These are phyloP conservation scores for Skeletonema tropicum DNA, from an alignment of 108 stramenopile species.

Conservation along the genomic window DNA sequence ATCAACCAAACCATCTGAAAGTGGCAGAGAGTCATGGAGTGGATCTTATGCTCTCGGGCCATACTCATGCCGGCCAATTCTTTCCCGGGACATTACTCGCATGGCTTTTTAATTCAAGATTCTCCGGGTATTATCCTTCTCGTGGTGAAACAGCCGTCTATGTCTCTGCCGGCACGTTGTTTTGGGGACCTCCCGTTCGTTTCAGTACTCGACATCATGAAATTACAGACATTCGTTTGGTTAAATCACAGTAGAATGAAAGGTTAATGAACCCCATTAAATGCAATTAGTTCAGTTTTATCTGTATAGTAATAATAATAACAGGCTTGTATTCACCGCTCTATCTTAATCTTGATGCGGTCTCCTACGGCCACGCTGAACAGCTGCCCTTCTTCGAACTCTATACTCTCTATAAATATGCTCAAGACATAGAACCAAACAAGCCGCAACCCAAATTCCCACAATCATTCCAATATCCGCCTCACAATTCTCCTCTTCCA, in stretches of 20 bases:
- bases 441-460: slow-evolving; percentile 41
- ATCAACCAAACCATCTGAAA: background rate
- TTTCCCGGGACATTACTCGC: background rate
- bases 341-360: slow-evolving; percentile 61
- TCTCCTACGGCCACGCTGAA: slow-evolving; percentile 39
- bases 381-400: slow-evolving; percentile 46
- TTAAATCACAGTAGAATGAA: background rate
- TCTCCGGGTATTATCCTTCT: background rate
- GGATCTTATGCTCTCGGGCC: background rate
- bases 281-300: background rate
- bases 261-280: background rate
- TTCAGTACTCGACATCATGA: background rate
- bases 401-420: slow-evolving; percentile 61
- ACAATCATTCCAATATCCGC: slow-evolving; percentile 65
- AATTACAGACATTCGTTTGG: background rate
- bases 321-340: background rate
- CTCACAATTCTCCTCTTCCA: slow-evolving; percentile 61
- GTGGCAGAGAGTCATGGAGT: background rate
- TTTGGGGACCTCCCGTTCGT: background rate
- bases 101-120: background rate
- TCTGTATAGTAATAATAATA: background rate
- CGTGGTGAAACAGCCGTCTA: background rate
- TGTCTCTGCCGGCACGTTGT: background rate
- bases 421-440: slow-evolving; percentile 38
- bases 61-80: background rate